phyloP scores from a whole-genome alignment of 1,284 basidiomycete genomes.

The Tilletia indica region DNA sequence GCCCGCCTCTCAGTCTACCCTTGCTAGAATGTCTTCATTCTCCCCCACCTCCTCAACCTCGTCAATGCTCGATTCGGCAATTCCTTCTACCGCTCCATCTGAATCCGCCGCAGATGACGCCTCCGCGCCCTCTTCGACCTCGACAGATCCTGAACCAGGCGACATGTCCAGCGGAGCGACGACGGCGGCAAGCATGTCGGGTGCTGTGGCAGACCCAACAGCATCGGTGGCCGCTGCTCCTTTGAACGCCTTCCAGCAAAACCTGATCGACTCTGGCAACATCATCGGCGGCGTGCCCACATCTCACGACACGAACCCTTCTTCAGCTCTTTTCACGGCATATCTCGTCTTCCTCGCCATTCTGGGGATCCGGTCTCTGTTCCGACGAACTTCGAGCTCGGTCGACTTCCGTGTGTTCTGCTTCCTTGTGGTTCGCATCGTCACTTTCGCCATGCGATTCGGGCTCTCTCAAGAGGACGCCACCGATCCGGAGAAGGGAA shows the following conservation, averaged over 20 bases:
- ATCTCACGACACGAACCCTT: neutral
- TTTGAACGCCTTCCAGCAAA: neutral
- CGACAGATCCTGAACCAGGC: too few relatives aligned
- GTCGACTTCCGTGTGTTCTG: conserved; percentile 5
- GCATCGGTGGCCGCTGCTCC: too few relatives aligned
- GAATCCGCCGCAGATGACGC: too few relatives aligned
- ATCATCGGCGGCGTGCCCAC: conserved; percentile 7
- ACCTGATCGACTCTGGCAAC: neutral
- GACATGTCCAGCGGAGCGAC: too few relatives aligned
- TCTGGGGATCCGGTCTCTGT: neutral
- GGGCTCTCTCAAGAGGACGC: neutral
- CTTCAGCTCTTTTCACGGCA: neutral
- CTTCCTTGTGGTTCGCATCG: neutral
- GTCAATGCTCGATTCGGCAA: too few relatives aligned
- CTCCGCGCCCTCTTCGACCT: too few relatives aligned
- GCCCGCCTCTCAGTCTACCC: neutral
- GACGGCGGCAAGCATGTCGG: too few relatives aligned
- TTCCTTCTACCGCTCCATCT: too few relatives aligned
- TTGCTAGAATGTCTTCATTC: neutral
- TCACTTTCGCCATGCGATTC: neutral
- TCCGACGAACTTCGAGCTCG: neutral
- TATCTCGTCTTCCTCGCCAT: conserved; percentile 3
- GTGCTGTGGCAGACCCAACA: too few relatives aligned
- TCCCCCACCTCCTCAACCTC: too few relatives aligned
- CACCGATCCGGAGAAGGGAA: neutral